Evolutionary conservation across 768 basidiomycete species (phyloP).

Genomic region (Lactarius hatsudake): DNA sequence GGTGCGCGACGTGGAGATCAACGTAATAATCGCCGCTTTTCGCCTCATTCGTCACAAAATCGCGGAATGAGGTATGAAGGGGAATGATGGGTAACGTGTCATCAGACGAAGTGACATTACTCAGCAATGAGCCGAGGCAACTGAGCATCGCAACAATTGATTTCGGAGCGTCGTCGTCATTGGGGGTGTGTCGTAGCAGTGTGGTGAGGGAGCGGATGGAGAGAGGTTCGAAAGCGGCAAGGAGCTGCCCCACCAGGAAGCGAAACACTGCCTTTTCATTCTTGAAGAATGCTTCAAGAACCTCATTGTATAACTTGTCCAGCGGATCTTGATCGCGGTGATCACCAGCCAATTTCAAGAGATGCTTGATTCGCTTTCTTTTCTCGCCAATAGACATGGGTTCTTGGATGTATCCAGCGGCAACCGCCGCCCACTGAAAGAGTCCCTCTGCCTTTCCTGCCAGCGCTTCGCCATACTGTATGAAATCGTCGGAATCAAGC

Average conservation of each 20-base stretch:
- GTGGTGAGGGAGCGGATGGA: not conserved
- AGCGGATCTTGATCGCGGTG: not conserved
- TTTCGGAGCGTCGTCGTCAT: not conserved
- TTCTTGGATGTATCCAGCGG: not conserved
- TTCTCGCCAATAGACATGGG: not conserved
- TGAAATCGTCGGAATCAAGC: not conserved
- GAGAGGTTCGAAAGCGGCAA: conserved; percentile 5
- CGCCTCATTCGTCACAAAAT: not conserved
- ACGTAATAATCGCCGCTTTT: not conserved
- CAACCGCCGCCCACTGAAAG: not conserved
- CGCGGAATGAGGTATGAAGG: not conserved
- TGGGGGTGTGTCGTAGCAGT: not conserved
- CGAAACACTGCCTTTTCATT: not conserved
- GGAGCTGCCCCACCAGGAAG: conserved; percentile 4
- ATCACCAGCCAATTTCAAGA: not conserved
- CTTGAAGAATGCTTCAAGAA: not conserved
- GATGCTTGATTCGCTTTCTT: not conserved
- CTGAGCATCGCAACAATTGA: not conserved
- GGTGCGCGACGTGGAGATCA: not conserved
- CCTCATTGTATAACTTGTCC: not conserved
- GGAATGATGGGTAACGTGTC: not conserved
- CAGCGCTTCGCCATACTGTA: not conserved
- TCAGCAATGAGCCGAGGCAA: not conserved
- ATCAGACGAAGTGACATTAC: conserved; percentile 2
- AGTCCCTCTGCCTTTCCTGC: not conserved